Evolutionary conservation across 2,329 filamentous ascomycete species (phyloP), one percentile per base, ranked within the genome.

Genomic region (Pseudopyrenochaeta lycopersici): DNA sequence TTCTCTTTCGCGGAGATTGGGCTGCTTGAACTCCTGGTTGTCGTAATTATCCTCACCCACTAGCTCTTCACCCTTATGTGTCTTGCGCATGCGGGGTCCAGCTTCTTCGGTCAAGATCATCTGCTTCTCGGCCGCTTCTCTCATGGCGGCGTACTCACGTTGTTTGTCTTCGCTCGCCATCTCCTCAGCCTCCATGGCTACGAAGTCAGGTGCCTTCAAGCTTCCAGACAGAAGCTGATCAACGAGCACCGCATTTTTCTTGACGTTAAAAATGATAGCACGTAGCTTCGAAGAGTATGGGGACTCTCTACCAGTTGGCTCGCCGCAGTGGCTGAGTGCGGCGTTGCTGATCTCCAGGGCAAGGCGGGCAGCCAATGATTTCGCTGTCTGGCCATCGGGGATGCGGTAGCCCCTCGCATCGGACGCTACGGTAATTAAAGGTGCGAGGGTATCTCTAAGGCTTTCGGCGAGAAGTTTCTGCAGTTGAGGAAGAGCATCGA

Each of bases 1-100:
- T 2, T 71, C 68, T 17, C 66, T 63, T 36, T 73, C 64, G 4
- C 62, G 63, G 11, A 60, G 49, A 35, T 60, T 64, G 4, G 70
- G 71, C 18, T 64, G 60, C 36, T 56, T 65, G 52, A 70, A 71
- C 7, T 74, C 72, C 7, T 70, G 61, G 40, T 57, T 63, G n/a
- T 61, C 60, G 12, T 54, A 60, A 41, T 67, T 62, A 20, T 96
- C 91, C 40, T 90, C 87, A 57, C 94, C 92, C 14, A 98, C 84
- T 14, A 97, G 76, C 72, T 98, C 95, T 53, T 97, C 93, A 11
- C 95, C 95, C 76, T 98, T 98, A 79, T 98, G 94, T 2, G 94
- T 97, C 63, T 91, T 88, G 66, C 92, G 86, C 51, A 97, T 88
- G 2, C 92, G 87, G 3, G 93, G 90, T 1, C 86, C 92, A 10